Evolutionary conservation across 495 filamentous ascomycete genomes (phyloP), one percentile per base, ranked within the genome.

Genomic region (Oleoguttula mirabilis): DNA sequence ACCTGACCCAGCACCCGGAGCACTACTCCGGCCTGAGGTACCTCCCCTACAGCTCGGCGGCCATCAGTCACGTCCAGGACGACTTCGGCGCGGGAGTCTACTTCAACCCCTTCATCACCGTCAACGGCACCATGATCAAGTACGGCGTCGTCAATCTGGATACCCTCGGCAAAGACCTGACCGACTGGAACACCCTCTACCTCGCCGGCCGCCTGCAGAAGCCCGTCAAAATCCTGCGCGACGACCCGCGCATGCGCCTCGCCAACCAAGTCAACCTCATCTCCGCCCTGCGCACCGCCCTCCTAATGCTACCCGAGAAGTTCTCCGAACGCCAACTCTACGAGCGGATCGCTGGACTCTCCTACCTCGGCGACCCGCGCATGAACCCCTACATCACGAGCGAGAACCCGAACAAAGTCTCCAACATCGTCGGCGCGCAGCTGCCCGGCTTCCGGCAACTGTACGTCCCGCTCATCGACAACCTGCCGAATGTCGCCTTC

Each of bases 101-200:
- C 59, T 98, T 94, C 68, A 94, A 98, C 54, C 84, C 90, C 0
- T 93, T 88, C 60, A 73, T 96, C 32, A 87, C 83, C 8, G 77
- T 96, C n/a, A 93, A 95, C 55, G 90, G 92, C 21, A 93, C 84
- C 12, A 62, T 94, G 55, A 90, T 98, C 58, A 98, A 98, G 62
- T 98, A 98, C 54, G 90, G 88, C 14, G 88, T 98, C 3, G 90
- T 94, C 8, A 94, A 92, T 53, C 63, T 95, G 39, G 75, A 84
- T 52, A 94, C 84, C 0, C 65, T 98, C n/a, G 84, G 80, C 51
- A 69, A 65, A 15, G 90, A 98, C 57, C 71, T 98, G 36, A 79
- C 72, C 15, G 71, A 83, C 49, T 98, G 90, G 90, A 76, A 88
- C 39, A 94, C 83, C 0, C 66, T 98, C 30, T 98, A 96, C 59